A percentile compares a stretch with the other conserved stretches of the same genome.
Conservation (phyloP, 1,284 basidiomycete species). For the Apiotrichum brassicae region DNA sequence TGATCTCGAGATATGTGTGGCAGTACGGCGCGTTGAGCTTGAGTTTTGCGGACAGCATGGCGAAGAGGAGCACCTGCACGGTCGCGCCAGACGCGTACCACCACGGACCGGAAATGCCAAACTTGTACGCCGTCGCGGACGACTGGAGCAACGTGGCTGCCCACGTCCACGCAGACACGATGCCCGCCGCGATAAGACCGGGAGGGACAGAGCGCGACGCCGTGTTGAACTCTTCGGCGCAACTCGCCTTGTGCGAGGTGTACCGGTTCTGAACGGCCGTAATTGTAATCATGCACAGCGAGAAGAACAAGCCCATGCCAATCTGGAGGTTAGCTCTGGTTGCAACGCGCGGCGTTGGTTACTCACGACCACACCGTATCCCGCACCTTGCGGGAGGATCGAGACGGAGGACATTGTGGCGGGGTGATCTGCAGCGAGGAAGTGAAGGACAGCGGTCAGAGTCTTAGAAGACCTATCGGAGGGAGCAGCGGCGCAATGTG, state of each 20-base stretch:
- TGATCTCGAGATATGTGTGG: slow-evolving; percentile 56
- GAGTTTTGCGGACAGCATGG: slow-evolving; percentile 53
- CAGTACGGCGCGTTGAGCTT: slow-evolving; percentile 53
- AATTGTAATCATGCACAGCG: slow-evolving; percentile 59
- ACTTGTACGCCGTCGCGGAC: slow-evolving; percentile 54
- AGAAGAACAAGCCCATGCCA: slow-evolving; percentile 78
- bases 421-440: too few relatives aligned
- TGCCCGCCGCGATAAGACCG: slow-evolving; percentile 81
- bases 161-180: slow-evolving; percentile 63
- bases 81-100: slow-evolving; percentile 47
- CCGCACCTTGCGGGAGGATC: slow-evolving; percentile 54
- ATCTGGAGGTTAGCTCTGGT: slow-evolving; percentile 18
- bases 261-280: slow-evolving; percentile 40
- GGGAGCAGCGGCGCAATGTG: too few relatives aligned
- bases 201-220: slow-evolving; percentile 69
- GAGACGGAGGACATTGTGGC: slow-evolving; percentile 10
- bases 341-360: neutral
- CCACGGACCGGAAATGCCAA: slow-evolving; percentile 59
- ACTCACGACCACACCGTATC: slow-evolving; percentile 73
- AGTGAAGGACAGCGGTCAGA: neutral
- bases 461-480: neutral
- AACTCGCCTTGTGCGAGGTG: slow-evolving; percentile 38
- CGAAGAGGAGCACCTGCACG: slow-evolving; percentile 51
- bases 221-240: slow-evolving; percentile 69
- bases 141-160: slow-evolving; percentile 48